Percentiles rank a stretch among this genome's conserved stretches.
These are phyloP conservation scores for Monascus purpureus DNA, from an alignment of 495 filamentous ascomycete species.

Conservation along the genomic window DNA sequence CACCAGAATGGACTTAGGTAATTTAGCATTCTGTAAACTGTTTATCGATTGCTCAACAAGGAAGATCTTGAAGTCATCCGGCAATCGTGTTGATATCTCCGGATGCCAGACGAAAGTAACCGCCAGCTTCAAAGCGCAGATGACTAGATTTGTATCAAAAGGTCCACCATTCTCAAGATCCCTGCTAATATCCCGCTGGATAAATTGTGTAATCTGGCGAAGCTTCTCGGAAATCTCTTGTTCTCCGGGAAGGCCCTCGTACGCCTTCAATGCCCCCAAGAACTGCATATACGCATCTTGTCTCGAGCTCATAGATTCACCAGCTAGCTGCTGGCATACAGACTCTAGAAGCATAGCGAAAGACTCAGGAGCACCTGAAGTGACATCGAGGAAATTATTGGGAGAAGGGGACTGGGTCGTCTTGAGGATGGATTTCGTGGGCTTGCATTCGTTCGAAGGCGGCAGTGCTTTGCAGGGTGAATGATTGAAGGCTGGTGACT, in stretches of 20 bases:
- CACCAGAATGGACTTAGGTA: conserved; percentile 62
- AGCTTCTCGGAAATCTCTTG: conserved; percentile 64
- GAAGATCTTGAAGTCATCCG: conserved; percentile 64
- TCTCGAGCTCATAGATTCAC: conserved; percentile 48
- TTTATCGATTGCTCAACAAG: conserved; percentile 66
- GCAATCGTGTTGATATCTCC: conserved; percentile 45
- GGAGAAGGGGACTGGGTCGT: conserved; percentile 31
- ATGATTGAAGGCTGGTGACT: conserved; percentile 35
- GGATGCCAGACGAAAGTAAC: conserved; percentile 56
- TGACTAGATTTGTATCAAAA: conserved; percentile 49
- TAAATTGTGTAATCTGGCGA: conserved; percentile 56
- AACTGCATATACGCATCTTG: conserved; percentile 81
- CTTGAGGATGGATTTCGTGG: conserved; percentile 82
- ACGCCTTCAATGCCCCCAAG: conserved; percentile 58
- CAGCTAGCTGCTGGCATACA: conserved; percentile 61
- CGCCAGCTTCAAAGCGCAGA: conserved; percentile 62
- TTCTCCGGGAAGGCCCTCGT: conserved; percentile 58
- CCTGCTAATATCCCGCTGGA: conserved; percentile 57
- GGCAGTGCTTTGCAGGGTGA: conserved; percentile 32
- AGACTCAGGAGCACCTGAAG: conserved; percentile 23
- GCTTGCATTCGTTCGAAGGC: conserved; percentile 50
- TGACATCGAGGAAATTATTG: conserved; percentile 20
- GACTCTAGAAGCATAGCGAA: conserved; percentile 71
- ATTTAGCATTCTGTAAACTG: conserved; percentile 44
- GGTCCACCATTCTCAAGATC: conserved; percentile 17